A percentile compares a stretch with the other conserved stretches of the same genome.
Evolutionary conservation across 2,329 filamentous ascomycete genomes (phyloP).

Genomic region (Capronia epimyces): DNA sequence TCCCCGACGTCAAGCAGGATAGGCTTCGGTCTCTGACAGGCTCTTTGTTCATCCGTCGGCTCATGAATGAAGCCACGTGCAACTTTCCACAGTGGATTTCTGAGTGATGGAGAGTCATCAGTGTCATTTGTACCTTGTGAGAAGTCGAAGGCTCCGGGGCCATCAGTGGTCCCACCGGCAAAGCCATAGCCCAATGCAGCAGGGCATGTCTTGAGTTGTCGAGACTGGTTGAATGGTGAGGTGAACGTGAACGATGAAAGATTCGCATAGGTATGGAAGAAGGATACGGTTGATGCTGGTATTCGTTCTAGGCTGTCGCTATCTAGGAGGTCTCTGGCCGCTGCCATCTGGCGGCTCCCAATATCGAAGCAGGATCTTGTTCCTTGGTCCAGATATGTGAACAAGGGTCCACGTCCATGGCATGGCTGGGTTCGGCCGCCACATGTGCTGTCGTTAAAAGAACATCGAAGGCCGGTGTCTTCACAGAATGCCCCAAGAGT

Average conservation of each 20-base stretch:
- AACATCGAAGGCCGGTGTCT: slow-evolving; percentile 57
- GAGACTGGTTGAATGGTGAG: slow-evolving; percentile 63
- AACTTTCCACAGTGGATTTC: slow-evolving; percentile 72
- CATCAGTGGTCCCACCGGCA: slow-evolving; percentile 85
- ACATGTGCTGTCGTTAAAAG: slow-evolving; percentile 73
- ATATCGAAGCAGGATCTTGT: slow-evolving; percentile 48
- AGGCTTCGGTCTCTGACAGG: slow-evolving; percentile 75
- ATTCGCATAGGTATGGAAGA: slow-evolving; percentile 80
- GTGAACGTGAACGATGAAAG: slow-evolving; percentile 70
- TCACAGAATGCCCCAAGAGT: slow-evolving; percentile 84
- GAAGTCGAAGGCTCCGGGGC: slow-evolving; percentile 87
- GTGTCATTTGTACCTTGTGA: slow-evolving; percentile 61
- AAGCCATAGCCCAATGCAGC: slow-evolving; percentile 89
- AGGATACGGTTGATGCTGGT: slow-evolving; percentile 63
- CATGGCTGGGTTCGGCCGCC: slow-evolving; percentile 41
- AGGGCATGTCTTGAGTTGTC: slow-evolving; percentile 62
- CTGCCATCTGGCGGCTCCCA: slow-evolving; percentile 42
- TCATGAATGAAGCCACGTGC: slow-evolving; percentile 67
- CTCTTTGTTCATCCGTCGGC: slow-evolving; percentile 63
- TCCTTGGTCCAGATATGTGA: slow-evolving; percentile 41
- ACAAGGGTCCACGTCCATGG: slow-evolving; percentile 45
- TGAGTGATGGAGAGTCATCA: slow-evolving; percentile 60
- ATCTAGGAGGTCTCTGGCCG: slow-evolving; percentile 51
- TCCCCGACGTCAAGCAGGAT: slow-evolving; percentile 85
- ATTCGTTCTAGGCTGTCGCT: slow-evolving; percentile 45